These are phyloP conservation scores for Setaria viridis DNA, from an alignment of 202 grass and related monocot species.

Conservation along the genomic window DNA sequence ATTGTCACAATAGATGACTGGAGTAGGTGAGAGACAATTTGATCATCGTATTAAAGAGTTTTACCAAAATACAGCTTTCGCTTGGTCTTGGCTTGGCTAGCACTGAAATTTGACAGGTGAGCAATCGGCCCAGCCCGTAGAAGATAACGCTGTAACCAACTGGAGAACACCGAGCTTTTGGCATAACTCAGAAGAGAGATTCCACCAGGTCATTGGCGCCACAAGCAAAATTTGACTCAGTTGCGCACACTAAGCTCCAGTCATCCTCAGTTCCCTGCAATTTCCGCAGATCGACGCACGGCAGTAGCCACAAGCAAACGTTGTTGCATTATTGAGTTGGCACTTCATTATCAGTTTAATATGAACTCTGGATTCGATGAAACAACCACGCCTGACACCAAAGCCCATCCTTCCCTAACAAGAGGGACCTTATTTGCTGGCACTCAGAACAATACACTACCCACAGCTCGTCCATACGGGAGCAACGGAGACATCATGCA, in stretches of 20 bases:
- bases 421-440: conserved; percentile 31
- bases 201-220: background rate
- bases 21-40: no score
- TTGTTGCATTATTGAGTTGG: conserved; percentile 6
- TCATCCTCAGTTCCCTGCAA: background rate
- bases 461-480: background rate
- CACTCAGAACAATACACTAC: conserved; percentile 31
- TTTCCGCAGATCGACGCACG: background rate
- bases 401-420: background rate
- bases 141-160: no score
- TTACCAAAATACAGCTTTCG: no score
- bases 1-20: no score
- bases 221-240: background rate
- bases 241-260: background rate
- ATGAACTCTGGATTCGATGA: background rate
- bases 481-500: background rate
- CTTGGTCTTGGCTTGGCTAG: no score
- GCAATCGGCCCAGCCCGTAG: no score
- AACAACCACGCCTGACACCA: background rate
- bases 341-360: background rate
- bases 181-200: background rate
- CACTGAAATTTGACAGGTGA: no score
- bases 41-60: no score
- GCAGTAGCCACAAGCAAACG: background rate
- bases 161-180: no score